Evolutionary conservation across 257 asterid genomes (phyloP).

Genomic region (Coffea canephora): DNA sequence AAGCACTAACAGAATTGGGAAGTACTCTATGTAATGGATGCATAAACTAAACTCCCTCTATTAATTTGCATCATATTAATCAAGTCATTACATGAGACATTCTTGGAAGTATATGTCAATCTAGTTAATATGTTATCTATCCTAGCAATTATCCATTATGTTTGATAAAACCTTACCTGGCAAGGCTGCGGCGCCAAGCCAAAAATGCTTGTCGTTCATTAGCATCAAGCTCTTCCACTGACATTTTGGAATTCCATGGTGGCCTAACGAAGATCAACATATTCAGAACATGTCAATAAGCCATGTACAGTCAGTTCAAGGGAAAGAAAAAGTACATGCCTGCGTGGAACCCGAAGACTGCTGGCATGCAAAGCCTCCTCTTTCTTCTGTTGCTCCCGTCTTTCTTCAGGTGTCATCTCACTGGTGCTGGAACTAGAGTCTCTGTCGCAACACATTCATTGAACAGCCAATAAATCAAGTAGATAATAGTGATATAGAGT

Average conservation of each 20-base stretch:
- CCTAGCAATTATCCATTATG: not conserved
- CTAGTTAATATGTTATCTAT: not conserved
- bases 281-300: conserved; percentile 16
- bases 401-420: conserved; percentile 60
- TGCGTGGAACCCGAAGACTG: conserved; percentile 94
- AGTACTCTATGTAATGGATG: not conserved
- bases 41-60: not conserved
- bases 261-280: conserved; percentile 54
- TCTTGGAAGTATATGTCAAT: not conserved
- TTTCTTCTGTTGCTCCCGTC: conserved; percentile 63
- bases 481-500: not conserved
- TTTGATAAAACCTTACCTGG: conserved; percentile 50
- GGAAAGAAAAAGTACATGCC: conserved; percentile 33
- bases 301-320: conserved; percentile 10
- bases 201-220: conserved; percentile 77
- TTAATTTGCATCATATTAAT: not conserved
- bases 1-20: not conserved
- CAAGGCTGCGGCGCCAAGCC: conserved; percentile 95
- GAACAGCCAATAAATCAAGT: not conserved
- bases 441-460: conserved; percentile 37
- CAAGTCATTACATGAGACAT: not conserved
- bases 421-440: conserved; percentile 54
- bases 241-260: conserved; percentile 84
- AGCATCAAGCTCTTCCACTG: conserved; percentile 86
- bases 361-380: conserved; percentile 93